A percentile compares a stretch with the other conserved stretches of the same genome.
Evolutionary conservation across 2,329 filamentous ascomycete species (phyloP).

Genomic region (Septoria petroselini): DNA sequence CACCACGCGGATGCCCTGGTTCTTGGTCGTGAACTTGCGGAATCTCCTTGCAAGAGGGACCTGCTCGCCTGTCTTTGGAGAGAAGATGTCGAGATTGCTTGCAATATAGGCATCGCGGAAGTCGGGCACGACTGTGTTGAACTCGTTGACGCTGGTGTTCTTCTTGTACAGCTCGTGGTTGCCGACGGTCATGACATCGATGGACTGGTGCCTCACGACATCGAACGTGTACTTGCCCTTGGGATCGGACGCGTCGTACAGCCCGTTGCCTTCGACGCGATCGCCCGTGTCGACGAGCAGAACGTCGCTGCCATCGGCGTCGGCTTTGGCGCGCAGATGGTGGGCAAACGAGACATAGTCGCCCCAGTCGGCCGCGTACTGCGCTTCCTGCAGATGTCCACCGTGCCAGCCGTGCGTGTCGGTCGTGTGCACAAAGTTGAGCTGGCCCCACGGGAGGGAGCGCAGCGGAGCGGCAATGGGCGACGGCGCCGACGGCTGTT

Average conservation of each 20-base stretch:
- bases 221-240: slow-evolving; percentile 87
- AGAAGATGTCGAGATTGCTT: slow-evolving; percentile 87
- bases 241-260: slow-evolving; percentile 85
- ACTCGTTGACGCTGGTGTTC: slow-evolving; percentile 74
- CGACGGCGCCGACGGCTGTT: slow-evolving; percentile 76
- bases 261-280: slow-evolving; percentile 86
- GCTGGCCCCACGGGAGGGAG: slow-evolving; percentile 82
- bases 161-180: slow-evolving; percentile 93
- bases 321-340: slow-evolving; percentile 74
- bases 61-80: slow-evolving; percentile 66
- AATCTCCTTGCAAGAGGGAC: slow-evolving; percentile 78
- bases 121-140: slow-evolving; percentile 74
- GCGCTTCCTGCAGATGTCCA: slow-evolving; percentile 86
- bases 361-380: slow-evolving; percentile 95
- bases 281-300: slow-evolving; percentile 96
- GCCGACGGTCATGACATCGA: slow-evolving; percentile 82
- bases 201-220: slow-evolving; percentile 75
- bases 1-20: slow-evolving; percentile 76
- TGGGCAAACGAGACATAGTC: slow-evolving; percentile 92
- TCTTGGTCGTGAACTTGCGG: slow-evolving; percentile 87
- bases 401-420: slow-evolving; percentile 94
- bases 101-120: slow-evolving; percentile 79
- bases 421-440: slow-evolving; percentile 93
- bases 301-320: slow-evolving; percentile 75
- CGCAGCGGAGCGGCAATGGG: slow-evolving; percentile 79